Evolutionary conservation across 108 stramenopile species (phyloP).

Genomic region (Stephanodiscus minutulus): DNA sequence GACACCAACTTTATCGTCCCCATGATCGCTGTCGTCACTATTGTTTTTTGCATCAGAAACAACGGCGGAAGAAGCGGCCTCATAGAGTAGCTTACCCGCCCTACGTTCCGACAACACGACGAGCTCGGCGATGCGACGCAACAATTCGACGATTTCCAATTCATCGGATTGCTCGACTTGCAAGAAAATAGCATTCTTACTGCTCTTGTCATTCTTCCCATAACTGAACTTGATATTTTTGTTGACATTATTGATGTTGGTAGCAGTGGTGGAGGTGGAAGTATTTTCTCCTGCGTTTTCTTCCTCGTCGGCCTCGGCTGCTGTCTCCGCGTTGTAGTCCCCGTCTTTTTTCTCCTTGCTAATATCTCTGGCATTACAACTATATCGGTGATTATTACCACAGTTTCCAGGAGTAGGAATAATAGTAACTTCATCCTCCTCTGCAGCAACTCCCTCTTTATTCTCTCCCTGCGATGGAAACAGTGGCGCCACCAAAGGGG

Average conservation of each 20-base stretch:
- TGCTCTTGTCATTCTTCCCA: neutral
- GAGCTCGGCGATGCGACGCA: constrained; percentile 77
- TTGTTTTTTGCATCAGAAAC: constrained; percentile 23
- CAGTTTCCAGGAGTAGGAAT: neutral
- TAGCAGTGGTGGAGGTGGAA: neutral
- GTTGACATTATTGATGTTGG: neutral
- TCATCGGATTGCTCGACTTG: constrained; percentile 47
- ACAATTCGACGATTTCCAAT: constrained; percentile 63
- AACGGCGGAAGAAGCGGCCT: constrained; percentile 28
- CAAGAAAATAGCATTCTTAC: neutral
- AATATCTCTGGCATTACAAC: neutral
- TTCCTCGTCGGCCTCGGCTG: neutral
- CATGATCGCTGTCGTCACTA: neutral
- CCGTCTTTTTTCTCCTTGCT: constrained; percentile 4
- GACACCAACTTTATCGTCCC: neutral
- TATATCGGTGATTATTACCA: neutral
- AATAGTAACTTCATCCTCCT: neutral
- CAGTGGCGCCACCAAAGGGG: neutral
- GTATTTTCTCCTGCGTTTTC: neutral
- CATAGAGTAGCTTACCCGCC: constrained; percentile 26
- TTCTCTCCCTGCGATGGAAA: constrained; percentile 4
- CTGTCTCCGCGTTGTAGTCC: neutral
- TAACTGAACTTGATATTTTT: neutral
- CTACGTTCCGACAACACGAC: constrained; percentile 68
- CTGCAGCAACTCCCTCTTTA: constrained; percentile 9